These are phyloP conservation scores for Kwoniella dendrophila DNA, from an alignment of 768 basidiomycete genomes.

Conservation along the genomic window DNA sequence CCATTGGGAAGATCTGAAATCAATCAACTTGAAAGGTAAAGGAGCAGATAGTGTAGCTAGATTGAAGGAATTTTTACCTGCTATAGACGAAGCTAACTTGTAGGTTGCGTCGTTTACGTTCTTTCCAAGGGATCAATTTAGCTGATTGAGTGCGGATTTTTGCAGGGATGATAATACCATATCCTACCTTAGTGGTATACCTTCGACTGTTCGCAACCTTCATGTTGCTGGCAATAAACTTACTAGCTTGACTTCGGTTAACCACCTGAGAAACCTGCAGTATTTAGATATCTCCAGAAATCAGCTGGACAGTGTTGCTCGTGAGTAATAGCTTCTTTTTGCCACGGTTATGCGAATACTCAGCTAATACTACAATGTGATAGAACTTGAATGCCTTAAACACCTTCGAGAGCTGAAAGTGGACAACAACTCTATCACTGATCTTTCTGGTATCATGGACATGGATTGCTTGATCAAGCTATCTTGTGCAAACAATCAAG, in stretches of 20 bases:
- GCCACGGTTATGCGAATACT: not conserved
- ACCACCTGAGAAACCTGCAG: constrained; percentile 81
- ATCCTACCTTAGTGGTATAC: constrained; percentile 59
- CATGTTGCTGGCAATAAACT: constrained; percentile 63
- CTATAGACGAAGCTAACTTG: constrained; percentile 70
- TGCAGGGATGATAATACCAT: constrained; percentile 56
- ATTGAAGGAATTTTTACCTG: constrained; percentile 86
- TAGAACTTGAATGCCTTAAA: constrained; percentile 80
- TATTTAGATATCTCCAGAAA: constrained; percentile 88
- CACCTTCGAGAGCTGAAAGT: constrained; percentile 86
- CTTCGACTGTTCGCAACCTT: constrained; percentile 54
- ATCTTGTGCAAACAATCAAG: constrained; percentile 73
- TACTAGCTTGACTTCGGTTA: constrained; percentile 82
- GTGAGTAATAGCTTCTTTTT: constrained; percentile 63
- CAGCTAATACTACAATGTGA: constrained; percentile 4
- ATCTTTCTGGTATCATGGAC: constrained; percentile 72
- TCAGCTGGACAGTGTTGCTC: constrained; percentile 79
- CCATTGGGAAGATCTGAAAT: constrained; percentile 79
- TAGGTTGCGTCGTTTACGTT: no score
- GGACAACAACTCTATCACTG: constrained; percentile 79
- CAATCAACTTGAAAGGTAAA: constrained; percentile 73
- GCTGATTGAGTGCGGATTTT: constrained; percentile 40
- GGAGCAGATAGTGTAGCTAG: constrained; percentile 78
- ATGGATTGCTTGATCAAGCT: constrained; percentile 83
- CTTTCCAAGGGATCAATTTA: no score